These are phyloP conservation scores for Oryza australiensis DNA, from an alignment of 176 grass and related monocot genomes.

Conservation along the genomic window DNA sequence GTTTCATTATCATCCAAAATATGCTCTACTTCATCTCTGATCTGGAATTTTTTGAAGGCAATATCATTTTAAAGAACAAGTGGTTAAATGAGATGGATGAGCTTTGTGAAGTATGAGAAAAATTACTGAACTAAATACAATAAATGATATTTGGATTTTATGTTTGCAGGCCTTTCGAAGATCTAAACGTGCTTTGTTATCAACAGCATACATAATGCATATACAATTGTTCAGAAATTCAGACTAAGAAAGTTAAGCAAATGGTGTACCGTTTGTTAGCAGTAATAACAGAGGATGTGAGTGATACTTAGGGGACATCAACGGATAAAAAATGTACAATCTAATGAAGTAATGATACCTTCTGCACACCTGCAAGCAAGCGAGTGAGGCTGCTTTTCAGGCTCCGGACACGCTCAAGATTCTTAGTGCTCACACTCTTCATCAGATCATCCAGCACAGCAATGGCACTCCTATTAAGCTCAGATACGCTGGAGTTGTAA, in stretches of 20 bases:
- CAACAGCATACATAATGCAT: background rate
- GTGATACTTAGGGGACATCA: background rate
- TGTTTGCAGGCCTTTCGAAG: background rate
- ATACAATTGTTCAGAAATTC: background rate
- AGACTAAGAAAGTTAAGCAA: background rate
- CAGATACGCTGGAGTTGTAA: slow-evolving; percentile 48
- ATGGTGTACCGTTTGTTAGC: background rate
- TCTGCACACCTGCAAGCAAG: slow-evolving; percentile 68
- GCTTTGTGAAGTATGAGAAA: slow-evolving; percentile 5
- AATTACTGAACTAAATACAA: background rate
- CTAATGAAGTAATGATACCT: slow-evolving; percentile 51
- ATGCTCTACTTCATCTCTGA: slow-evolving; percentile 97
- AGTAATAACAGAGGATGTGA: background rate
- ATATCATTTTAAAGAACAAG: background rate
- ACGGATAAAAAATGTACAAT: background rate
- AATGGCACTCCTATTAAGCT: slow-evolving; percentile 52
- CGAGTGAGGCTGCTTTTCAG: slow-evolving; percentile 63
- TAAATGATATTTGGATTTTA: background rate
- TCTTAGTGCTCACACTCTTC: slow-evolving; percentile 65
- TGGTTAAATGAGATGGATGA: background rate
- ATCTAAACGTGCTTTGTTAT: background rate
- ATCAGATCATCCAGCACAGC: slow-evolving; percentile 66
- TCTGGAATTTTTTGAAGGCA: slow-evolving; percentile 43
- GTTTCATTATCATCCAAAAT: slow-evolving; percentile 92
- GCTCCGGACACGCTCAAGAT: slow-evolving; percentile 62